These are phyloP conservation scores for Trebouxia sp. DNA, from an alignment of 139 green algal genomes.

Conservation along the genomic window DNA sequence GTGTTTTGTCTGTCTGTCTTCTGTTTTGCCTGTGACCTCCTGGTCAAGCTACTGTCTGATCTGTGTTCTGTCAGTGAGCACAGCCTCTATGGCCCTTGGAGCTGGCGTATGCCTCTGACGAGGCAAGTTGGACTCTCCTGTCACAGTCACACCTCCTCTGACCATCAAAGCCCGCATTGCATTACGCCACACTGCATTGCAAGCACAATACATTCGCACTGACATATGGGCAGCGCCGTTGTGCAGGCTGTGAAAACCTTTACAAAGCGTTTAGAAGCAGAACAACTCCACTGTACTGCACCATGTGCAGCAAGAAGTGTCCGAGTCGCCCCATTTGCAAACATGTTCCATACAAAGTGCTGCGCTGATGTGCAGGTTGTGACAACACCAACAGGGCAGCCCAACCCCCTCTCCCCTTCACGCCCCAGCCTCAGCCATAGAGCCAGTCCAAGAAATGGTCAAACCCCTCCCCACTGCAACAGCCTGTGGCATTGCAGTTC, in stretches of 20 bases:
- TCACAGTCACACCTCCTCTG: no score
- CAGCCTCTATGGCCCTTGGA: constrained; percentile 55
- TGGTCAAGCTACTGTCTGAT: no score
- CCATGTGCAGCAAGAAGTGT: no score
- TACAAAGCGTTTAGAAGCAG: no score
- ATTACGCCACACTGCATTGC: background rate
- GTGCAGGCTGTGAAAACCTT: background rate
- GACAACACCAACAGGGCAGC: background rate
- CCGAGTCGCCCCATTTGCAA: no score
- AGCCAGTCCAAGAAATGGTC: background rate
- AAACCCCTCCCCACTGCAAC: background rate
- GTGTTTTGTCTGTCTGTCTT: background rate
- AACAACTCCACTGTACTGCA: no score
- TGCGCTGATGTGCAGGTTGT: no score
- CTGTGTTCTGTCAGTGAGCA: background rate
- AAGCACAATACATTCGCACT: background rate
- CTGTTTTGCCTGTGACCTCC: no score
- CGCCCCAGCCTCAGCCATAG: background rate
- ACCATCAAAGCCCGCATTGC: no score
- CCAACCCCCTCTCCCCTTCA: background rate
- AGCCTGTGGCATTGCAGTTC: background rate
- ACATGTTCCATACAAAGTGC: no score
- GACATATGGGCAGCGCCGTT: background rate
- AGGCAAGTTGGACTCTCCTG: no score
- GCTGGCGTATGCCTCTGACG: no score